Evolutionary conservation across 2,329 filamentous ascomycete genomes (phyloP).

Genomic region (Cyphellophora attinorum): DNA sequence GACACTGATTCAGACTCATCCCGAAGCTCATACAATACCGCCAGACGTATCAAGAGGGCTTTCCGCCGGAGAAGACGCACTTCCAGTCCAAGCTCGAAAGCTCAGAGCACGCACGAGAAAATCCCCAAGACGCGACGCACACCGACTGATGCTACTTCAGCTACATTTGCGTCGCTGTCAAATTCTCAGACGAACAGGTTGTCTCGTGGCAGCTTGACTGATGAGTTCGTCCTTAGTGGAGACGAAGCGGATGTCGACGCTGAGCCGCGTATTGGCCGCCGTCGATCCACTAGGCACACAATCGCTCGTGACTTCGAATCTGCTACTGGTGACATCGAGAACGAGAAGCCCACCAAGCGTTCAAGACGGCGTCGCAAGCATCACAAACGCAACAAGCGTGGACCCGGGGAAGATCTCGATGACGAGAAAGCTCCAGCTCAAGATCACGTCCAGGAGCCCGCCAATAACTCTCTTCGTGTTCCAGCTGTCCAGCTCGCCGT

Average conservation of each 20-base stretch:
- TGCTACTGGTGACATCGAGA: conserved; percentile 9
- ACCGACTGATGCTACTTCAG: background rate
- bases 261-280: conserved; percentile 22
- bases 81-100: conserved; percentile 62
- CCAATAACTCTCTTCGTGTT: background rate
- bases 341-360: conserved; percentile 22
- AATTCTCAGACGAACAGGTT: background rate
- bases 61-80: conserved; percentile 66
- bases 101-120: conserved; percentile 16
- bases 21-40: conserved; percentile 60
- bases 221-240: conserved; percentile 28
- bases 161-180: background rate
- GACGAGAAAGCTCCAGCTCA: background rate
- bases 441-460: background rate
- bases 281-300: conserved; percentile 11
- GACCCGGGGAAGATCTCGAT: background rate
- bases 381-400: conserved; percentile 14
- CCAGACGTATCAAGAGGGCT: conserved; percentile 65
- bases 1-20: conserved; percentile 60
- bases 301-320: conserved; percentile 38
- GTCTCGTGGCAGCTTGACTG: background rate
- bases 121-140: background rate
- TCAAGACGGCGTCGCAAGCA: conserved; percentile 18
- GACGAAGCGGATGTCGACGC: conserved; percentile 47
- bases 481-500: background rate